phyloP scores from a whole-genome alignment of 345 rosid genomes.

The Lumnitzera racemosa region DNA sequence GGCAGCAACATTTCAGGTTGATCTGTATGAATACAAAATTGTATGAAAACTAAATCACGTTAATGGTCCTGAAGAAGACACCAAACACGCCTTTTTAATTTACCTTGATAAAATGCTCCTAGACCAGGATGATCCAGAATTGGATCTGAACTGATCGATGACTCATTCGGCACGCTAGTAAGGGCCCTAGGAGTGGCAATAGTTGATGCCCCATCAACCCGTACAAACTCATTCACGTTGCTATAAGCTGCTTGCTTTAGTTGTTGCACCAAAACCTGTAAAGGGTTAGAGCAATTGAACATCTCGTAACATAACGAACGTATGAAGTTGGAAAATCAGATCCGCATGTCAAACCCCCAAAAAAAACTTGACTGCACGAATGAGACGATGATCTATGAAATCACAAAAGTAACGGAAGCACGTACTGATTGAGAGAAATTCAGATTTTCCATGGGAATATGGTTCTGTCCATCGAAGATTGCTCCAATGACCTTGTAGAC shows the following conservation, averaged over 20 bases:
- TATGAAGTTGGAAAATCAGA: not conserved
- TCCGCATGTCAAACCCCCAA: too few species aligned
- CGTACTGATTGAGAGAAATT: slow-evolving; percentile 28
- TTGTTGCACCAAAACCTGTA: slow-evolving; percentile 32
- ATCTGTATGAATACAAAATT: slow-evolving; percentile 7
- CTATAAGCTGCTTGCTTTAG: slow-evolving; percentile 40
- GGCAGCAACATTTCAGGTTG: slow-evolving; percentile 9
- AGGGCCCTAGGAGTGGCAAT: slow-evolving; percentile 24
- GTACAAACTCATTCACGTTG: slow-evolving; percentile 16
- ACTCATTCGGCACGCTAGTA: slow-evolving; percentile 16
- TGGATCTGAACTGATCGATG: slow-evolving; percentile 12
- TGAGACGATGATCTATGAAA: too few species aligned
- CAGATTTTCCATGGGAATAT: slow-evolving; percentile 23
- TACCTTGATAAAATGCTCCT: slow-evolving; percentile 28
- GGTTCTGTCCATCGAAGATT: slow-evolving; percentile 26
- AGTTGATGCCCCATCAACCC: slow-evolving; percentile 8
- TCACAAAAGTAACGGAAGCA: slow-evolving; percentile 2
- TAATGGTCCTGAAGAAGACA: too few species aligned
- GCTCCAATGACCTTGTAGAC: slow-evolving; percentile 37
- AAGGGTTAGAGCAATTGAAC: slow-evolving; percentile 4
- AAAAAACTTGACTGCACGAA: too few species aligned
- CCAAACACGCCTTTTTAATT: not conserved
- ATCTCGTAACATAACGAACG: not conserved
- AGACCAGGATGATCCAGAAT: slow-evolving; percentile 20
- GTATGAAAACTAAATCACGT: not conserved